These are phyloP conservation scores for Dactylonectria macrodidyma DNA, from an alignment of 2,329 filamentous ascomycete species.

Conservation along the genomic window DNA sequence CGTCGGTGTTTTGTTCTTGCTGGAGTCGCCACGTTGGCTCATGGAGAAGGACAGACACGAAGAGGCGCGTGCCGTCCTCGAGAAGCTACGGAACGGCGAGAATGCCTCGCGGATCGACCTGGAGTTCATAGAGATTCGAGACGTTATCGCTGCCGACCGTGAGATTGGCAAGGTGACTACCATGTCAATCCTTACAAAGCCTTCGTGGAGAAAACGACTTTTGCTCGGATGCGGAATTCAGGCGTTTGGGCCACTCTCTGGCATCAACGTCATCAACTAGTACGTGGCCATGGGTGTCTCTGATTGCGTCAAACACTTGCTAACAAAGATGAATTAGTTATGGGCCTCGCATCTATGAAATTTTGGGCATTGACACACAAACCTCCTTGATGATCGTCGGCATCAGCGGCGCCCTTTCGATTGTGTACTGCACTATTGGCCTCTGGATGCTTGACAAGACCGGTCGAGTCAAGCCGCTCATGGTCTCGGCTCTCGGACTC, in stretches of 20 bases:
- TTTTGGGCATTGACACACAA: constrained; percentile 59
- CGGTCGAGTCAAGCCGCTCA: constrained; percentile 63
- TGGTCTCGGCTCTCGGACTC: constrained; percentile 54
- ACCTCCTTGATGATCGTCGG: constrained; percentile 66
- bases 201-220: constrained; percentile 61
- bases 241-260: constrained; percentile 63
- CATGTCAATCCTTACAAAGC: constrained; percentile 59
- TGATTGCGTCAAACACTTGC: neutral
- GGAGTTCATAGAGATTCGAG: constrained; percentile 58
- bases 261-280: constrained; percentile 53
- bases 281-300: constrained; percentile 15
- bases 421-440: constrained; percentile 63
- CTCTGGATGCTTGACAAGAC: constrained; percentile 62
- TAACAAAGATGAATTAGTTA: constrained; percentile 34
- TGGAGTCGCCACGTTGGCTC: constrained; percentile 45
- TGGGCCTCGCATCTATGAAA: constrained; percentile 57
- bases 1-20: constrained; percentile 44
- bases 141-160: constrained; percentile 55
- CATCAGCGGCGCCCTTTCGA: constrained; percentile 64
- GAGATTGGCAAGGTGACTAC: constrained; percentile 54
- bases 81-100: constrained; percentile 50
- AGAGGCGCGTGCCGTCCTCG: constrained; percentile 52
- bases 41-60: constrained; percentile 55
- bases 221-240: constrained; percentile 64
- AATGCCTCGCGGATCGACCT: constrained; percentile 54